Conservation (phyloP, 768 basidiomycete genomes). For the Tricholoma saponaceum region DNA sequence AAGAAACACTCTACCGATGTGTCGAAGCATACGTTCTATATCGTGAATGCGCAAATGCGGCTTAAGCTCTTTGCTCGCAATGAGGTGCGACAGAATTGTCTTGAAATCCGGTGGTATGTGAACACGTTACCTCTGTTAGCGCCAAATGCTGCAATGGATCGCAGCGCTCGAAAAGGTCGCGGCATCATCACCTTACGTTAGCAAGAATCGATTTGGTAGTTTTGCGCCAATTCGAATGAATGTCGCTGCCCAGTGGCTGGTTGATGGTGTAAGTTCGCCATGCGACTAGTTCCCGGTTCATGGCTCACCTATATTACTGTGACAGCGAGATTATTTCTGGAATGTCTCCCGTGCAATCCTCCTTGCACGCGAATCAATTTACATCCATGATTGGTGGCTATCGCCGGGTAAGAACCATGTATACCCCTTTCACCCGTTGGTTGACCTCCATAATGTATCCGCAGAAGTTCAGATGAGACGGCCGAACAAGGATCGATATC, state of each 20-base stretch:
- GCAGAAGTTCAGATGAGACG: slow-evolving; percentile 83
- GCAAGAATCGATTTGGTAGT: slow-evolving; percentile 85
- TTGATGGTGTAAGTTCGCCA: slow-evolving; percentile 75
- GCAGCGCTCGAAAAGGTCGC: slow-evolving; percentile 83
- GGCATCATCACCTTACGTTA: slow-evolving; percentile 69
- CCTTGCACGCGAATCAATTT: slow-evolving; percentile 83
- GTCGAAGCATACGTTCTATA: slow-evolving; percentile 92
- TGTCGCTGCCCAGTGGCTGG: slow-evolving; percentile 96
- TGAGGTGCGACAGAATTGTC: slow-evolving; percentile 48
- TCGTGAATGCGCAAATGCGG: slow-evolving; percentile 86
- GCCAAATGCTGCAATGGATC: slow-evolving; percentile 98
- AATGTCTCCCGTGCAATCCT: slow-evolving; percentile 89
- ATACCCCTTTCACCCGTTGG: background rate
- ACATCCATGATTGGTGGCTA: slow-evolving; percentile 99
- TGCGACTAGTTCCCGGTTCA: background rate
- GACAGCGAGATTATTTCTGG: slow-evolving; percentile 97
- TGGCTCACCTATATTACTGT: slow-evolving; percentile 1
- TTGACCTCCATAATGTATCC: background rate
- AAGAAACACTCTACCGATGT: slow-evolving; percentile 55
- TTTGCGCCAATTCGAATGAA: slow-evolving; percentile 92
- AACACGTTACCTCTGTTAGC: slow-evolving; percentile 33
- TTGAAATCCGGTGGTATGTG: background rate
- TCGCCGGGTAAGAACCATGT: slow-evolving; percentile 60
- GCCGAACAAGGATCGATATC: slow-evolving; percentile 79
- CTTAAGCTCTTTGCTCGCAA: slow-evolving; percentile 85